Evolutionary conservation across 345 rosid species (phyloP), one percentile per base, ranked within the genome.

Genomic region (Acer yangbiense): DNA sequence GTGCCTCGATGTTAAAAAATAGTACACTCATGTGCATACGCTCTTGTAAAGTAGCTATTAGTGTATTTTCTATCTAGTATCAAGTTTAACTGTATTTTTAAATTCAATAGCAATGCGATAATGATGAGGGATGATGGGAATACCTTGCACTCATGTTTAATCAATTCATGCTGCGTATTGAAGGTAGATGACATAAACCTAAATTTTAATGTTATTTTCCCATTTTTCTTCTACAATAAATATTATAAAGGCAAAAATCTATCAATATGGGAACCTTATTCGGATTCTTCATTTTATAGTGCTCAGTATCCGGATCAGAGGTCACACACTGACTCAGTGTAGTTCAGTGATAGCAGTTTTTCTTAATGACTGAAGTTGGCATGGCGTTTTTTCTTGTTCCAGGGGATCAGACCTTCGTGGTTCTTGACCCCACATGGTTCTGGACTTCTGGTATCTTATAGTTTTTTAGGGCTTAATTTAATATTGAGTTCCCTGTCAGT

Each of bases 101-200:
- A 94, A 91, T 93, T 82, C 89, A 91, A 94, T 95, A 93, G 92
- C 97, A 88, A 89, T 93, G 98, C 95, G 90, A 91, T 91, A 87
- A 89, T 89, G 95, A 93, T 91, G 98, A 91, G 92, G 91, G 94
- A 93, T 91, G 95, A 83, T 89, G 97, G 93, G 91, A 91, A 85
- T 87, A 87, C 93, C 92, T 87, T 91, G 91, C 92, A 86, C 93
- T 84, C 95, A 90, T 95, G 93, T 95, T 95, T 93, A 91, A 87
- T 90, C 98, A 89, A 93, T 94, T 88, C 98, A 82, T 88, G 91
- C 92, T 88, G 94, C 95, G 83, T 85, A 81, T 75, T 74, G 90
- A 88, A 91, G 94, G 98, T 95, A 93, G 97, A 88, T 84, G 98
- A 89, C 93, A 93, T 82, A 85, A 86, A 87, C 91, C 89, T 91